Base-by-base conservation (phyloP, 495 filamentous ascomycete species). In the Hypoxylon subgilvum region DNA sequence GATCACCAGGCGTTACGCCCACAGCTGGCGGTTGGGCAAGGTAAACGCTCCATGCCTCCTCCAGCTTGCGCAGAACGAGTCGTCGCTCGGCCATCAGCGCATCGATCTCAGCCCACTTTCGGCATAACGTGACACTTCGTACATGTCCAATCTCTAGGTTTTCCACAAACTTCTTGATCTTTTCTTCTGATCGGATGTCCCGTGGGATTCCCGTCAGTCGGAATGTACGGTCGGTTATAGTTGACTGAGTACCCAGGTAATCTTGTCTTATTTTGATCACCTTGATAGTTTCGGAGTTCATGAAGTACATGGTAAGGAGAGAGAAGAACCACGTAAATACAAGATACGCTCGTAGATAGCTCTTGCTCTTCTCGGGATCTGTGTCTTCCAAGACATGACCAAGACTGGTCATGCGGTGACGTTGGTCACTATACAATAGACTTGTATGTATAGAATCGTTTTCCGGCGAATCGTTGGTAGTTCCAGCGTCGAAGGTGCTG, bases 211-310 rank as follows among this genome's bases (percentile, higher is more conserved):
- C 92, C 1, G 94, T 93, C 7, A 99, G 74, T 3, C 89, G 86
- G 67, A 99, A 89, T 0, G 95, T 99, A 28, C 92, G 86, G 72
- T 97, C 92, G 1, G 95, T 97, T 30, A 96, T 84, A 16, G 93
- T 97, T 6, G 89, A 92, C 69, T 97, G 92, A 23, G 86, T 89
- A 1, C 93, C 94, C 16, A 99, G 83, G 68, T 97, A 97, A 35
- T 90, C 85, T 69, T 99, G 95, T 16, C 95, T 82, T 21, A 91
- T 80, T 35, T 85, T 81, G 52, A 97, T 93, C 19, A 99, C 86
- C 47, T 84, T 87, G 52, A 85, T 79, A 1, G 95, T 97, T 72
- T 96, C 86, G 12, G 80, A 82, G 21, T 92, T 76, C 62, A 96
- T 83, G 61, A 96, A 78, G 65, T 90, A 96, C n/a, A 97, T 72